Conservation (phyloP, 495 filamentous ascomycete genomes). For the Jackrogersella multiformis region DNA sequence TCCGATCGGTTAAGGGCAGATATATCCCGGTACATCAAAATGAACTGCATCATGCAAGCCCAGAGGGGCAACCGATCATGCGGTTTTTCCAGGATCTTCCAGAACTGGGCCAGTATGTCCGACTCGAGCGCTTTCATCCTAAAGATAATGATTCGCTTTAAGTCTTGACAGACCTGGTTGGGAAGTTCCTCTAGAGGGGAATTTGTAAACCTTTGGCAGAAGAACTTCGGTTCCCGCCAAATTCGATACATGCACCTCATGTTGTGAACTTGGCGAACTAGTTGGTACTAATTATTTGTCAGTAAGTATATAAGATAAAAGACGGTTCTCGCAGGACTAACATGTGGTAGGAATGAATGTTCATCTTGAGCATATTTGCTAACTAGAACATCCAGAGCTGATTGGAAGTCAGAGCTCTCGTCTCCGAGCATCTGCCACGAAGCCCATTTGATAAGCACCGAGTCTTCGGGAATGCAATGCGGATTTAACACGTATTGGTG, state of each 20-base stretch:
- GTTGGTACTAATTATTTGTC: conserved; percentile 38
- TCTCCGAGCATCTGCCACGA: conserved; percentile 41
- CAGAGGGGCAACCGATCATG: conserved; percentile 45
- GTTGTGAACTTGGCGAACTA: conserved; percentile 44
- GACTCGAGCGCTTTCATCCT: conserved; percentile 42
- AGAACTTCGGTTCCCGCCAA: conserved; percentile 44
- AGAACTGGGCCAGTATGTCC: conserved; percentile 35
- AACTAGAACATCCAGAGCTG: conserved; percentile 40
- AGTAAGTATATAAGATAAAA: conserved; percentile 24
- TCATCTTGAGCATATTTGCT: conserved; percentile 33
- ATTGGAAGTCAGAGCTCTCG: conserved; percentile 35
- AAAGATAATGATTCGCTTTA: conserved; percentile 37
- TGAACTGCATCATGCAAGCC: conserved; percentile 46
- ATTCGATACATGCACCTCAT: conserved; percentile 49
- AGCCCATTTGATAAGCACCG: conserved; percentile 37
- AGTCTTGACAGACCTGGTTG: conserved; percentile 32
- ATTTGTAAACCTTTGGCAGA: conserved; percentile 25
- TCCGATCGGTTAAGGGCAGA: conserved; percentile 20
- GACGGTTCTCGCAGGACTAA: conserved; percentile 23
- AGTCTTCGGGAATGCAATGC: conserved; percentile 24
- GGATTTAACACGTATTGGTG: conserved; percentile 28
- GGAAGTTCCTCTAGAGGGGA: conserved; percentile 33
- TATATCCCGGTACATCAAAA: conserved; percentile 46
- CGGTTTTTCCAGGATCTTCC: conserved; percentile 37
- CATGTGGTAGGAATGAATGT: conserved; percentile 38